Percentiles rank a stretch among this genome's conserved stretches.
Conservation (phyloP, 2,329 filamentous ascomycete genomes). For the Sporothrix pseudoabietina region DNA sequence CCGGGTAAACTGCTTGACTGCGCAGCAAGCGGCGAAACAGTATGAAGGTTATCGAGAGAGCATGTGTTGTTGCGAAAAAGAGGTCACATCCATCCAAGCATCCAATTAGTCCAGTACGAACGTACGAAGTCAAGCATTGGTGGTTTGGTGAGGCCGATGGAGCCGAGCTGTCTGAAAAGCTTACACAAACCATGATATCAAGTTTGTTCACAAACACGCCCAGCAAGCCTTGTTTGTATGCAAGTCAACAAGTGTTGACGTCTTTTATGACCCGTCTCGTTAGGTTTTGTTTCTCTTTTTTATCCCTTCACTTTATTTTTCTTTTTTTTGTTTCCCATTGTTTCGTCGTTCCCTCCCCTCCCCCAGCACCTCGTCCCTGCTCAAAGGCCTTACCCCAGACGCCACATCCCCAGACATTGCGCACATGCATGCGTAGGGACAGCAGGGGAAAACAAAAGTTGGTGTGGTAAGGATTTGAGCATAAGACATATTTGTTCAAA, state of each 20-base stretch:
- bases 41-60: neutral
- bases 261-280: neutral
- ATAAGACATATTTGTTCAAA: constrained; percentile 8
- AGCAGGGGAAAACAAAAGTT: neutral
- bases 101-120: too few relatives aligned
- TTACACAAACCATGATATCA: neutral
- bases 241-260: neutral
- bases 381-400: constrained; percentile 16
- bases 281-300: neutral
- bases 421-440: constrained; percentile 6
- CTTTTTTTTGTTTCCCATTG: neutral
- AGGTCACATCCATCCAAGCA: too few relatives aligned
- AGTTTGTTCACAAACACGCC: neutral
- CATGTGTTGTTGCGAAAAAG: neutral
- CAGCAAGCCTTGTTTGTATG: neutral
- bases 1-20: constrained; percentile 10
- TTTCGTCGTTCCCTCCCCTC: neutral
- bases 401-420: constrained; percentile 18
- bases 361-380: neutral
- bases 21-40: neutral
- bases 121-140: too few relatives aligned
- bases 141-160: neutral
- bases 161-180: neutral
- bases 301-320: neutral
- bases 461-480: neutral